Base-by-base conservation (phyloP, 352 stramenopile genomes). In the Globisporangium nunn region DNA sequence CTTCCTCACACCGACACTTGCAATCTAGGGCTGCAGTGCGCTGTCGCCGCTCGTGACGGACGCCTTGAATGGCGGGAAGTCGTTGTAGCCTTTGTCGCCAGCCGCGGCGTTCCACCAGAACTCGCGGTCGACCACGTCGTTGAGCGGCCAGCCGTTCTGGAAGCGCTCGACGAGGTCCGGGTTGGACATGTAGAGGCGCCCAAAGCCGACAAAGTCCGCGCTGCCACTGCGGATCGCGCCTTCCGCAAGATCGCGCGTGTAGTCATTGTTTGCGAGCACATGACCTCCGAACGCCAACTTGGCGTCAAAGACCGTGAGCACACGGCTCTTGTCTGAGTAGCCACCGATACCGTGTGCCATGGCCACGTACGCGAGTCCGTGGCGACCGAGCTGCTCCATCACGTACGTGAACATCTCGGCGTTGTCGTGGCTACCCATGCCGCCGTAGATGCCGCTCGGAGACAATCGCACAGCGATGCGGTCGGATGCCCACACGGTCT, bases 111-210 rank as follows among this genome's bases (percentile, higher is more conserved):
- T 30, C 43, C 45, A 52, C 4, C 6, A 59, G 43, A 35, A 43
- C 15, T 51, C 44, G 18, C 6, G 3, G 3, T 29, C 29, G 2
- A 37, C 15, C 14, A 54, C 67, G 18, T 39, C 23, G 52, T 61
- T 71, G 28, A 79, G 44, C 30, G 66, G 57, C 30, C 54, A 47
- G 45, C 58, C 54, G 37, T 71, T 47, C 52, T 59, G 30, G 40
- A 79, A 54, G 12, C 70, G 59, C 39, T 72, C 49, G 6, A 59
- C 60, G 14, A 81, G 50, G 45, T 81, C 71, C 40, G 71, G 71
- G 40, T 75, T 81, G 17, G 70, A 62, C 37, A 81, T 77, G 59
- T 68, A 81, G 6, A 29, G n/a, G 5, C 54, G 52, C 14, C 69
- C 68, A 31, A 76, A 76, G 15, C 33, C 53, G 3, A 76, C 60